These are phyloP conservation scores for Papiliotrema nemorosa DNA, from an alignment of 1,284 basidiomycete genomes.

Conservation along the genomic window DNA sequence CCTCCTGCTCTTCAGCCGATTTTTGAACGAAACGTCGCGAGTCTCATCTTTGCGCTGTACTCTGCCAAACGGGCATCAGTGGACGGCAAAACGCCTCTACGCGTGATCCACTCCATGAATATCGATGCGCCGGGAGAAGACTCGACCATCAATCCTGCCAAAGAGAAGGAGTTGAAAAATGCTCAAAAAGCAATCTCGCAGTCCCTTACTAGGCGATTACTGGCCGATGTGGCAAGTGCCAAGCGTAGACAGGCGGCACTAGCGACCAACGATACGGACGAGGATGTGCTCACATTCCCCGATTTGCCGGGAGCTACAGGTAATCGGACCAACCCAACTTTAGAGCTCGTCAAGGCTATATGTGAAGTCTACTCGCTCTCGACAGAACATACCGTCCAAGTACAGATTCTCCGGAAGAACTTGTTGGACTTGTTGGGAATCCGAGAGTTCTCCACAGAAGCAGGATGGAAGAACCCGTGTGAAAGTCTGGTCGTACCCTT, in stretches of 20 bases:
- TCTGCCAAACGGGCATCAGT: slow-evolving; percentile 63
- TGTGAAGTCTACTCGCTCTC: slow-evolving; percentile 78
- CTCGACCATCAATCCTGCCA: slow-evolving; percentile 61
- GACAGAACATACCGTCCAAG: slow-evolving; percentile 74
- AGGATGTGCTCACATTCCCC: slow-evolving; percentile 71
- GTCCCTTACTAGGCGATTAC: slow-evolving; percentile 74
- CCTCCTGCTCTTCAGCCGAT: slow-evolving; percentile 77
- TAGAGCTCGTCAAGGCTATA: slow-evolving; percentile 87
- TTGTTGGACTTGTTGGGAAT: slow-evolving; percentile 84
- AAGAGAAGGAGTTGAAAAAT: slow-evolving; percentile 65
- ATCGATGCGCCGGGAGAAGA: slow-evolving; percentile 35
- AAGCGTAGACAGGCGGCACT: slow-evolving; percentile 62
- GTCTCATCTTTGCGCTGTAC: slow-evolving; percentile 84
- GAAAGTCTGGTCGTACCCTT: slow-evolving; percentile 81
- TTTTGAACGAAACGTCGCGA: slow-evolving; percentile 71
- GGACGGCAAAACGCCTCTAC: slow-evolving; percentile 65
- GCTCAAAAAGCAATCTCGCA: slow-evolving; percentile 73
- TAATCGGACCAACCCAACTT: slow-evolving; percentile 64
- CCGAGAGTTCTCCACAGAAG: slow-evolving; percentile 80
- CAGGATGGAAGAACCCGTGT: slow-evolving; percentile 86
- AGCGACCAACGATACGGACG: slow-evolving; percentile 54
- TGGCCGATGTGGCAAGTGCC: slow-evolving; percentile 67
- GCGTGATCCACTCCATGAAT: slow-evolving; percentile 63
- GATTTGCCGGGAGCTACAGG: slow-evolving; percentile 81
- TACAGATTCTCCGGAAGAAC: slow-evolving; percentile 84